Evolutionary conservation across 306 rosid genomes (phyloP).

Genomic region (Vigna trinervia): DNA sequence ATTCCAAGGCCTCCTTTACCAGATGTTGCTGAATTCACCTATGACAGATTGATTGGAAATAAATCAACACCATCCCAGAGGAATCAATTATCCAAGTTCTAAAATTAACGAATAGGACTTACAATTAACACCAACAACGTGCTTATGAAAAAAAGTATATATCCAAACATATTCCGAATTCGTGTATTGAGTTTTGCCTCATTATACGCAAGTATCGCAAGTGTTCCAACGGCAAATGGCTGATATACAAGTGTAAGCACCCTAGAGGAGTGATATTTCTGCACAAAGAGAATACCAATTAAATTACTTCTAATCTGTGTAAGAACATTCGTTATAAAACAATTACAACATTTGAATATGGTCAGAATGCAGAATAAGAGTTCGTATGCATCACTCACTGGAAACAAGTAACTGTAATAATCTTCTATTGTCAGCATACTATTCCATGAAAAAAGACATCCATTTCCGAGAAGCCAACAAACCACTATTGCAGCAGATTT

Average conservation of each 20-base stretch:
- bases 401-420: conserved; percentile 76
- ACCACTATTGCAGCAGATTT: conserved; percentile 61
- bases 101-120: conserved; percentile 41
- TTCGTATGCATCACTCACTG: conserved; percentile 50
- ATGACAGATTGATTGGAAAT: conserved; percentile 27
- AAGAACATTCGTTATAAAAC: neutral
- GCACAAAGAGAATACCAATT: conserved; percentile 40
- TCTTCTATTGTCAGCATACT: conserved; percentile 92
- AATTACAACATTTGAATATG: neutral
- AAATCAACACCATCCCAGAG: neutral
- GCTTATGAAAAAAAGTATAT: conserved; percentile 63
- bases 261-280: conserved; percentile 80
- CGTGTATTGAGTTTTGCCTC: conserved; percentile 81
- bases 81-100: neutral
- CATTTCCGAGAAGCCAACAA: conserved; percentile 95
- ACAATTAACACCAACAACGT: conserved; percentile 68
- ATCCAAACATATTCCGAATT: conserved; percentile 69
- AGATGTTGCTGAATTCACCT: conserved; percentile 89
- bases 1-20: conserved; percentile 91
- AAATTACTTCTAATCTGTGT: neutral
- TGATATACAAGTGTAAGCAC: conserved; percentile 90
- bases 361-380: neutral
- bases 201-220: conserved; percentile 56
- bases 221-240: conserved; percentile 81
- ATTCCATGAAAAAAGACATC: conserved; percentile 87